Conservation (phyloP, 352 stramenopile species). For the Phytophthora constricta region DNA sequence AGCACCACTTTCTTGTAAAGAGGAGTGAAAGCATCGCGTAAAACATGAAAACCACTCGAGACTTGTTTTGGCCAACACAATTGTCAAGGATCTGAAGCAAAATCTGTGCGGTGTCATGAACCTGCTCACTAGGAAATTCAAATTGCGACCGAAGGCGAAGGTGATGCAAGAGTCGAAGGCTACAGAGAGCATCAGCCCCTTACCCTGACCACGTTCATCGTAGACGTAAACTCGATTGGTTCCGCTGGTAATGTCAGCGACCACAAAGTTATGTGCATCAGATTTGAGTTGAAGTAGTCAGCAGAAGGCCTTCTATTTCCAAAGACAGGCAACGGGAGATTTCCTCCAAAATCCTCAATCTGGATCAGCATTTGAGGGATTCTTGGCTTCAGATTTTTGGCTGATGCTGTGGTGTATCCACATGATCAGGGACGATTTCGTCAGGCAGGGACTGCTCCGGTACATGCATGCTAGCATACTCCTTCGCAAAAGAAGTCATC, state of each 20-base stretch:
- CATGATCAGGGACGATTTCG: slow-evolving; percentile 1
- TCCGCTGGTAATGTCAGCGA: slow-evolving; percentile 10
- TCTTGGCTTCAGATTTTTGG: background rate
- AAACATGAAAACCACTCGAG: slow-evolving; percentile 10
- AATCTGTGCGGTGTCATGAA: no score
- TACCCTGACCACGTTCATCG: slow-evolving; percentile 10
- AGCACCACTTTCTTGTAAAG: slow-evolving; percentile 14
- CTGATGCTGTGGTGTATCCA: background rate
- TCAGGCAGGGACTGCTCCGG: background rate
- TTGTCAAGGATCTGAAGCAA: slow-evolving; percentile 9
- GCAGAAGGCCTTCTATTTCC: background rate
- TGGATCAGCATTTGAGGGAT: slow-evolving; percentile 6
- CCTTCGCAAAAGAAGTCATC: slow-evolving; percentile 3
- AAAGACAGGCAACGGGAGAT: slow-evolving; percentile 8
- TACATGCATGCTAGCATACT: background rate
- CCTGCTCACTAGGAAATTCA: no score
- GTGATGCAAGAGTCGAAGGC: slow-evolving; percentile 5
- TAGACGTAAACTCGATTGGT: slow-evolving; percentile 11
- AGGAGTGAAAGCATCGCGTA: slow-evolving; percentile 18
- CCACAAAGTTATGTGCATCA: slow-evolving; percentile 18
- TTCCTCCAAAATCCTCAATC: slow-evolving; percentile 15
- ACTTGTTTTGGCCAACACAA: slow-evolving; percentile 20
- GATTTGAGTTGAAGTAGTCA: slow-evolving; percentile 22
- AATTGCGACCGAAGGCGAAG: no score
- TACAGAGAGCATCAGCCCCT: slow-evolving; percentile 2